Base-by-base conservation (phyloP, 1,284 basidiomycete species). In the Psilocybe mexicana region DNA sequence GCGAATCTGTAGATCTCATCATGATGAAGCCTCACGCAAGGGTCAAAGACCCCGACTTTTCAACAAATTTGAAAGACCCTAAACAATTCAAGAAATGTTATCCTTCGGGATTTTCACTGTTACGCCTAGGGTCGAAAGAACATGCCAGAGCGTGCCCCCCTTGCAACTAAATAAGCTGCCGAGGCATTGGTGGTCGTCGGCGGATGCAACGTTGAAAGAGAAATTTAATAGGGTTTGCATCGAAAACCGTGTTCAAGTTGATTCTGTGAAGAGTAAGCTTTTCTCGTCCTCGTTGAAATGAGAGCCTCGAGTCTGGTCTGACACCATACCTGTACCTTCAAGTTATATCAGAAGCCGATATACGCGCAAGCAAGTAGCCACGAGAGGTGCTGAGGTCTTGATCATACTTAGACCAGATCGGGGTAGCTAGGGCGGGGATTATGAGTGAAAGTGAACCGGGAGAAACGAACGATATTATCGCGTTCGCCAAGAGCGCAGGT, bases 401-500 rank as follows among this genome's bases (percentile, higher is more conserved):
- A 7, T 83, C 81, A 54, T 18, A 18, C 18, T 18, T 79, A 79
- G 1, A 78, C 74, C 25, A 83, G 53, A 25, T 75, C 76, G 3
- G 67, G 77, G 76, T 8, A 78, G 67, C 74, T 82, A 57, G n/a
- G 40, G 30, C 8, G 36, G n/a, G 30, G 18, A 49, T 49, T 3
- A 49, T 30, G n/a, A 5, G 30, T 33, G 10, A 24, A 12, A 0
- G 24, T 18, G 25, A 23, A 4, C 10, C 35, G 12, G 43, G 24
- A 43, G 40, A 1, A 48, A 14, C 24, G 24, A 26, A 6, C 8
- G 4, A 7, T 28, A 11, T 36, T 8, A 61, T 43, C 59, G 79
- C 80, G 71, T 79, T 79, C 6, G 73, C 70, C 28, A 72, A 67
- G 11, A 78, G 70, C 8, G 76, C 74, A 11, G 77, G 74, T 35